Conservation (phyloP, 2,329 filamentous ascomycete genomes). For the Trichoderma guizhouense region DNA sequence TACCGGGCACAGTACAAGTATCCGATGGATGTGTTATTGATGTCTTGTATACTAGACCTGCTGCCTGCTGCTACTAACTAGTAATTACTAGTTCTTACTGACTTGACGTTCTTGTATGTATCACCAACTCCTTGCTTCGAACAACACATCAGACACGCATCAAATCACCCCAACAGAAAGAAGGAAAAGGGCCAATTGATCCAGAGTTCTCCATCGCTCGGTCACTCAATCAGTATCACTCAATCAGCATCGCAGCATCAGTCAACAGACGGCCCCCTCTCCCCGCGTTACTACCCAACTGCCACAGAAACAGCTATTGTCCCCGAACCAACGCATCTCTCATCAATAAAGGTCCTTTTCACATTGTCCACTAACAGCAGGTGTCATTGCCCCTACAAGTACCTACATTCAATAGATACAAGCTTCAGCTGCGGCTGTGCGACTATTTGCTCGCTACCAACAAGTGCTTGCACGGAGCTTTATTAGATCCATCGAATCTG, state of each 20-base stretch:
- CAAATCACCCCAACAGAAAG: neutral
- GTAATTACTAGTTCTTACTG: neutral
- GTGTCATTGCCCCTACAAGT: neutral
- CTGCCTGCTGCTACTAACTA: neutral
- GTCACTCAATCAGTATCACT: neutral
- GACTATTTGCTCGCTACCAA: neutral
- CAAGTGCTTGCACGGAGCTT: neutral
- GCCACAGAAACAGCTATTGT: neutral
- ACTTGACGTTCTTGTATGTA: neutral
- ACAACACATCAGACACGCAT: conserved; percentile 6
- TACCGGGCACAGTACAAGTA: neutral
- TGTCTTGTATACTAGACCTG: neutral
- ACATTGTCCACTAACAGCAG: neutral
- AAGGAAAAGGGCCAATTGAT: neutral
- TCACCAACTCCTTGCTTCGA: neutral
- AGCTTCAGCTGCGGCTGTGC: neutral
- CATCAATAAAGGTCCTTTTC: neutral
- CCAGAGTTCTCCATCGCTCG: neutral
- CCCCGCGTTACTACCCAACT: neutral
- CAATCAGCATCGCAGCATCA: neutral
- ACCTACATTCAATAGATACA: neutral
- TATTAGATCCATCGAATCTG: neutral
- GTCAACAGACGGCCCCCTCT: neutral
- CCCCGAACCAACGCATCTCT: neutral
- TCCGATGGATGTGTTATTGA: neutral